Percentiles rank a stretch among this genome's conserved stretches.
Conservation (phyloP, 768 basidiomycete genomes). For the Dentipellis fragilis region DNA sequence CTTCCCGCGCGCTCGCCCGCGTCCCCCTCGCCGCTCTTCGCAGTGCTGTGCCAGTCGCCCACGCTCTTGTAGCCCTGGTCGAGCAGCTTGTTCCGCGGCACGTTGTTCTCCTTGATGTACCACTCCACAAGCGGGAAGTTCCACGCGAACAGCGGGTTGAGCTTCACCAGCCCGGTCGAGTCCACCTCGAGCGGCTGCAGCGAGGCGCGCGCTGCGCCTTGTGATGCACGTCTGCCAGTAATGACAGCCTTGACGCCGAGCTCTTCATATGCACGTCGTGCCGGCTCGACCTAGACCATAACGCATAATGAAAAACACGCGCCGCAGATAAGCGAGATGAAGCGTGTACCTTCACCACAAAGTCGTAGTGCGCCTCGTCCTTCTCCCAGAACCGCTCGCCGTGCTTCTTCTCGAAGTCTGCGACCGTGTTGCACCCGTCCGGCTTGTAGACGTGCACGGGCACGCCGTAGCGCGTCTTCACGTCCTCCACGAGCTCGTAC, state of each 20-base stretch:
- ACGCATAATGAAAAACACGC: neutral
- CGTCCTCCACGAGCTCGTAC: conserved; percentile 78
- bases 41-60: conserved; percentile 96
- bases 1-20: conserved; percentile 76
- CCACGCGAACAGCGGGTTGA: conserved; percentile 92
- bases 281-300: conserved; percentile 74
- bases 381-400: conserved; percentile 81
- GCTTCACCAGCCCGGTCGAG: conserved; percentile 79
- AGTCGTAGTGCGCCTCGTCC: conserved; percentile 86
- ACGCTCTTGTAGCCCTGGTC: conserved; percentile 90
- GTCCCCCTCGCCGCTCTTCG: conserved; percentile 59
- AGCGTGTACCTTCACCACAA: conserved; percentile 68
- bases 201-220: conserved; percentile 80
- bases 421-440: conserved; percentile 49
- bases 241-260: conserved; percentile 79
- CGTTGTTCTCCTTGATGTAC: conserved; percentile 72
- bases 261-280: conserved; percentile 73
- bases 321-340: neutral
- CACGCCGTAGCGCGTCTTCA: conserved; percentile 63
- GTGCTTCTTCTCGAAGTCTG: conserved; percentile 71
- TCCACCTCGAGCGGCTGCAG: conserved; percentile 88
- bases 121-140: conserved; percentile 73
- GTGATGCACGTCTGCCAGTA: conserved; percentile 89
- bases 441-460: conserved; percentile 75
- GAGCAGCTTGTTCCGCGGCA: conserved; percentile 83